Percentiles rank a stretch among this genome's conserved stretches.
These are phyloP conservation scores for Schizochytrium sp. DNA, from an alignment of 108 stramenopile species.

Conservation along the genomic window DNA sequence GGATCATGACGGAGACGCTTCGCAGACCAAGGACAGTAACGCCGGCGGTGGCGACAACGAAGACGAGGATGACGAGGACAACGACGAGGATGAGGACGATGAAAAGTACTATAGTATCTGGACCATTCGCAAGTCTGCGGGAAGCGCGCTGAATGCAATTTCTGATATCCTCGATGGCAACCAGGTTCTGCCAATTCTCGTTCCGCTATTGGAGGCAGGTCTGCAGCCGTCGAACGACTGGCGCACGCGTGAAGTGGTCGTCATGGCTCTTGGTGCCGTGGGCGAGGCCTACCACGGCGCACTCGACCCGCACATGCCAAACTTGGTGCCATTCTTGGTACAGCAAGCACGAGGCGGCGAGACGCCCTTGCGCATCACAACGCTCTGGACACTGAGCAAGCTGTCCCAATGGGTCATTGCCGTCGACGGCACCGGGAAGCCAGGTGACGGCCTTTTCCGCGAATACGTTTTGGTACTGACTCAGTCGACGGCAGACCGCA, in stretches of 20 bases:
- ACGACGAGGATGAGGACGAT: not conserved
- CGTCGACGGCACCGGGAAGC: not conserved
- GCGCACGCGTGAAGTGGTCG: not conserved
- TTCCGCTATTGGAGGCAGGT: not conserved
- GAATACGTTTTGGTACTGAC: not conserved
- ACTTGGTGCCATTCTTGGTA: not conserved
- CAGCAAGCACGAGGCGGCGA: not conserved
- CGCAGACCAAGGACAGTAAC: not conserved
- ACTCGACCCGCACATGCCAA: not conserved
- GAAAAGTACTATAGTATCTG: not conserved
- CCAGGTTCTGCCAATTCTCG: not conserved
- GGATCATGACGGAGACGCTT: not conserved
- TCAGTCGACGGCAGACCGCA: not conserved
- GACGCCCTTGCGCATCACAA: not conserved
- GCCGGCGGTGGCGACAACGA: not conserved
- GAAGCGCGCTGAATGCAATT: not conserved
- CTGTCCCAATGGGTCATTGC: not conserved
- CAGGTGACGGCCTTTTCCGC: not conserved
- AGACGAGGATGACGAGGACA: not conserved
- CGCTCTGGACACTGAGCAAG: not conserved
- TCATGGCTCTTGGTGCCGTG: slow-evolving; percentile 1
- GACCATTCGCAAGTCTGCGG: slow-evolving; percentile 10
- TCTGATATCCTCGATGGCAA: not conserved
- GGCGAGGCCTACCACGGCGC: not conserved
- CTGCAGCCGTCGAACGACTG: not conserved